Evolutionary conservation across 1,284 basidiomycete species (phyloP).

Genomic region (Tylopilus orsonianus): DNA sequence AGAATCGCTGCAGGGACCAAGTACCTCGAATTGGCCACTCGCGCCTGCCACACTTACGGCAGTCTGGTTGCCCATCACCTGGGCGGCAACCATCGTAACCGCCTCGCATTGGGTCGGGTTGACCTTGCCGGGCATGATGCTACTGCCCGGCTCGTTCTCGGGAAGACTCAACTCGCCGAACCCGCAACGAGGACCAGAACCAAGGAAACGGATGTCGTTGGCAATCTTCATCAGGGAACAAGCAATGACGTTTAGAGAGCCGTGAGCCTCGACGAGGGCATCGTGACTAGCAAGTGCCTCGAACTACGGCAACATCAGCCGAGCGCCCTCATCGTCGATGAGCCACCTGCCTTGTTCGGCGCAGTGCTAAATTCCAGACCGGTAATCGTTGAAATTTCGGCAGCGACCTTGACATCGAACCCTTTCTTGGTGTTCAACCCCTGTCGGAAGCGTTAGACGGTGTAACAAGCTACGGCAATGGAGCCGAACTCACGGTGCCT

Average conservation of each 20-base stretch:
- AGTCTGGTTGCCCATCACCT: conserved; percentile 98
- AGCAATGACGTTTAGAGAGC: conserved; percentile 93
- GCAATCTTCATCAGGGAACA: conserved; percentile 99
- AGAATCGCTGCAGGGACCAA: neutral
- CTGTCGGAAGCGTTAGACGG: conserved; percentile 40
- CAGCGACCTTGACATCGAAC: conserved; percentile 93
- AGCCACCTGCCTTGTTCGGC: conserved; percentile 83
- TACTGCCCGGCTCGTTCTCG: conserved; percentile 99
- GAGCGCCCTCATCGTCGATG: neutral
- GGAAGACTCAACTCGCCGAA: conserved; percentile 93
- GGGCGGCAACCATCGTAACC: conserved; percentile 97
- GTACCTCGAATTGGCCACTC: conserved; percentile 95
- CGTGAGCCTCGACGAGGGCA: conserved; percentile 95
- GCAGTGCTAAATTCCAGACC: conserved; percentile 93
- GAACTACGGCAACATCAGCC: conserved; percentile 55
- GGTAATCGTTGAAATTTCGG: conserved; percentile 90
- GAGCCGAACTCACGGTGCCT: conserved; percentile 71
- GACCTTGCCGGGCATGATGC: conserved; percentile 99
- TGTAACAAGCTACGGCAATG: neutral
- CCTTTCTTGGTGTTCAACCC: conserved; percentile 97
- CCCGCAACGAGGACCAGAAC: conserved; percentile 96
- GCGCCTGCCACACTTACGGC: conserved; percentile 91
- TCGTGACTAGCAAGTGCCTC: conserved; percentile 97
- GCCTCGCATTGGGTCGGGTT: conserved; percentile 99
- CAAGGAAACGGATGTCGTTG: conserved; percentile 98